Base-by-base conservation (phyloP, 2,329 filamentous ascomycete genomes). In the Aspergillus flavus region DNA sequence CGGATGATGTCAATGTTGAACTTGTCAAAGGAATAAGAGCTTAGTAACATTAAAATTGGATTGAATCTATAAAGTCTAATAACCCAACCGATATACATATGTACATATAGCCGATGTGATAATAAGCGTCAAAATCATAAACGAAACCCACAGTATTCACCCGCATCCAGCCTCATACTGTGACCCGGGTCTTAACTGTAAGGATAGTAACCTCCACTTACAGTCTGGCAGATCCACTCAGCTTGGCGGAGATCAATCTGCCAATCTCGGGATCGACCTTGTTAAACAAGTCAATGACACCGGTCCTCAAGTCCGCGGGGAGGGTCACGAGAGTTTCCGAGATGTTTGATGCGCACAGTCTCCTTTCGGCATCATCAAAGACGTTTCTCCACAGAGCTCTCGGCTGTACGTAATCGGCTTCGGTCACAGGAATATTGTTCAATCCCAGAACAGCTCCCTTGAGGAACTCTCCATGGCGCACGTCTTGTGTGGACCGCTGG, bases 321-420 rank as follows among this genome's bases (percentile, higher is more conserved):
- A 76, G 63, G 0, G 64, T 61, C 34, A 71, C 72, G 45, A 74
- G 54, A 11, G 70, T 69, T 50, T 64, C 68, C 7, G 64, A 57
- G 10, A 74, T 64, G 62, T 74, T 74, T 4, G 56, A 50, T 2
- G 71, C 58, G 67, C 68, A 73, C 39, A 62, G 34, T 26, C 63
- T 61, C 45, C 64, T 64, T 54, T 74, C 71, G 1, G 48, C n/a
- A 55, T 71, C 68, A 41, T 73, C 69, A 62, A 73, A 73, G 3
- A 73, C 71, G 14, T 57, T 64, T 16, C 66, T 67, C 75, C 75
- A 77, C 39, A 77, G 60, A 2, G 64, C 71, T 6, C 69, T 67
- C 11, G 75, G 69, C 61, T 77, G 75, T 26, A 71, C 58, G 60
- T 69, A 77, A 53, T 76, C 75, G 14, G 72, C 70, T 11, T 75